A percentile compares a stretch with the other conserved stretches of the same genome.
phyloP scores from a whole-genome alignment of 1,139 yeast species.

The Candida albicans region DNA sequence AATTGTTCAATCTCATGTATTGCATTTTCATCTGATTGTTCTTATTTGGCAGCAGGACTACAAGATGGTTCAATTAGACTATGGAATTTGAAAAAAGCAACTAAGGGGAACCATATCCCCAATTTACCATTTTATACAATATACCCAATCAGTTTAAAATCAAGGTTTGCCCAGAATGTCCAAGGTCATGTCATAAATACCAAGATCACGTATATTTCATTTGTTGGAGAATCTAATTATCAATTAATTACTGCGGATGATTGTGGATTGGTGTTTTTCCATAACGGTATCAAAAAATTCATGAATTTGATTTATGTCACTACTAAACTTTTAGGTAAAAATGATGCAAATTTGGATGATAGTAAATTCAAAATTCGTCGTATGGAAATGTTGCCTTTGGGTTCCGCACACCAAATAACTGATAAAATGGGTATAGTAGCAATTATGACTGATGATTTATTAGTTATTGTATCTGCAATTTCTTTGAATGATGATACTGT shows the following conservation, averaged over 20 bases:
- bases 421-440: slow-evolving; percentile 65
- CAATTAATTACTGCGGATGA: slow-evolving; percentile 61
- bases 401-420: slow-evolving; percentile 48
- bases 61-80: slow-evolving; percentile 28
- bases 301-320: slow-evolving; percentile 52
- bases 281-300: slow-evolving; percentile 57
- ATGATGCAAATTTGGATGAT: slow-evolving; percentile 27
- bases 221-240: slow-evolving; percentile 56
- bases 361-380: slow-evolving; percentile 20
- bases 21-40: slow-evolving; percentile 38
- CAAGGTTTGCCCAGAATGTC: slow-evolving; percentile 25
- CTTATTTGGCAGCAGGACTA: slow-evolving; percentile 36
- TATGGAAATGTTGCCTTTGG: slow-evolving; percentile 53
- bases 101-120: slow-evolving; percentile 2
- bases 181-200: slow-evolving; percentile 57
- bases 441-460: slow-evolving; percentile 51
- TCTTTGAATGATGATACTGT: slow-evolving; percentile 45
- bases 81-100: slow-evolving; percentile 27
- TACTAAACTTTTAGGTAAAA: slow-evolving; percentile 53
- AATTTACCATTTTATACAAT: slow-evolving; percentile 26
- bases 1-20: slow-evolving; percentile 38
- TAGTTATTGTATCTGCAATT: slow-evolving; percentile 56
- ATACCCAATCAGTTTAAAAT: slow-evolving; percentile 28
- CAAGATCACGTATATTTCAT: slow-evolving; percentile 49
- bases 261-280: slow-evolving; percentile 59